phyloP scores from a whole-genome alignment of 2,329 filamentous ascomycete genomes.

The Talaromyces verruculosus region DNA sequence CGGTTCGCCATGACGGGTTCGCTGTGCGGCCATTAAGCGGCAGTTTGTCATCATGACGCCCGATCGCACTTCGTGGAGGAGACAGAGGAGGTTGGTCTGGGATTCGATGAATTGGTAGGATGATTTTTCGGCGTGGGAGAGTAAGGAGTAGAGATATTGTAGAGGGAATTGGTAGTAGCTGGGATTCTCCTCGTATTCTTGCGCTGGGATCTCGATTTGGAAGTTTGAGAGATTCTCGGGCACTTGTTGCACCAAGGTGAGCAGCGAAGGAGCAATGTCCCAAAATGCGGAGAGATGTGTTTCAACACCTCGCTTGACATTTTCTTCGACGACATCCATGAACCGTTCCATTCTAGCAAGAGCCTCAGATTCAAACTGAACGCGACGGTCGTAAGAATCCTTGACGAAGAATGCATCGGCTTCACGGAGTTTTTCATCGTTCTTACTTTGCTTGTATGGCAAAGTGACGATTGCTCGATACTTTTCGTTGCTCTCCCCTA shows the following conservation, averaged over 20 bases:
- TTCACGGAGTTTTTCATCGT: conserved; percentile 74
- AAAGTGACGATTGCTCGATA: conserved; percentile 81
- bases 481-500: conserved; percentile 79
- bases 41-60: conserved; percentile 70
- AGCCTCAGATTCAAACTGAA: conserved; percentile 69
- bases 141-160: conserved; percentile 83
- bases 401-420: conserved; percentile 79
- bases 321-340: conserved; percentile 74
- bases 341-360: conserved; percentile 74
- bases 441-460: conserved; percentile 72
- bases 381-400: conserved; percentile 71
- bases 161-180: conserved; percentile 76
- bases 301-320: conserved; percentile 84
- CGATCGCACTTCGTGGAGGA: conserved; percentile 86
- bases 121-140: conserved; percentile 85
- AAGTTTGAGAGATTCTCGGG: conserved; percentile 61
- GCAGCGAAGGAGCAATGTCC: conserved; percentile 88
- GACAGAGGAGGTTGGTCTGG: conserved; percentile 84
- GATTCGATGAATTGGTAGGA: conserved; percentile 97
- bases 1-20: conserved; percentile 47
- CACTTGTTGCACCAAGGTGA: conserved; percentile 75
- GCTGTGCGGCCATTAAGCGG: conserved; percentile 66
- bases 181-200: conserved; percentile 84
- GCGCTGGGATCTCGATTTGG: conserved; percentile 71
- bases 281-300: conserved; percentile 92